Evolutionary conservation across 2,329 filamentous ascomycete genomes (phyloP).

Genomic region (Epichloe uncinata): DNA sequence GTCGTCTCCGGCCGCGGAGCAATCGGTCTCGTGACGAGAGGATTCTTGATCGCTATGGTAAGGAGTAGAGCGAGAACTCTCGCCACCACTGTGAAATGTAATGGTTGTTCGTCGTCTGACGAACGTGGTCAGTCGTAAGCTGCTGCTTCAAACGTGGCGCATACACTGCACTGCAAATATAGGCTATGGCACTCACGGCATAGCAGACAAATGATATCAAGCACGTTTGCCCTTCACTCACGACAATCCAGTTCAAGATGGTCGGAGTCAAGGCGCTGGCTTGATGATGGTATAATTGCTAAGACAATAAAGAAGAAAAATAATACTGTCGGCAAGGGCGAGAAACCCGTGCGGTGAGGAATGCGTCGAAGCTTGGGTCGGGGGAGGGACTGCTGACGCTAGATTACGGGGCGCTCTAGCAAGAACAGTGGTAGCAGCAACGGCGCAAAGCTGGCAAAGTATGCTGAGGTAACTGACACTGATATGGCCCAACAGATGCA

Average conservation of each 20-base stretch:
- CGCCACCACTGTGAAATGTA: slow-evolving; percentile 15
- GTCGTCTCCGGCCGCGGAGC: slow-evolving; percentile 23
- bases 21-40: slow-evolving; percentile 18
- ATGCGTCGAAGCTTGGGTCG: neutral
- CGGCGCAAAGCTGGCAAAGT: neutral
- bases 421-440: neutral
- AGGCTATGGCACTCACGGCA: slow-evolving; percentile 26
- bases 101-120: slow-evolving; percentile 15
- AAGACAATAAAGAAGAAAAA: neutral
- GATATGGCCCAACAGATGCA: neutral
- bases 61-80: slow-evolving; percentile 19
- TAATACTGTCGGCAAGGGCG: neutral
- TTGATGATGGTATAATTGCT: neutral
- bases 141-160: slow-evolving; percentile 4
- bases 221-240: slow-evolving; percentile 27
- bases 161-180: neutral
- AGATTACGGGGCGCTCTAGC: neutral
- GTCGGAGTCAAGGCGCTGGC: slow-evolving; percentile 29
- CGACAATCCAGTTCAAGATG: slow-evolving; percentile 31
- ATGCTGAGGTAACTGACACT: neutral
- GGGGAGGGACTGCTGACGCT: neutral
- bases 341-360: neutral
- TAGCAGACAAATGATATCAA: slow-evolving; percentile 23
- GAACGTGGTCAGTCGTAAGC: slow-evolving; percentile 15
- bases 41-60: slow-evolving; percentile 27